Conservation (phyloP, 2,329 filamentous ascomycete species). For the Fusarium udum region DNA sequence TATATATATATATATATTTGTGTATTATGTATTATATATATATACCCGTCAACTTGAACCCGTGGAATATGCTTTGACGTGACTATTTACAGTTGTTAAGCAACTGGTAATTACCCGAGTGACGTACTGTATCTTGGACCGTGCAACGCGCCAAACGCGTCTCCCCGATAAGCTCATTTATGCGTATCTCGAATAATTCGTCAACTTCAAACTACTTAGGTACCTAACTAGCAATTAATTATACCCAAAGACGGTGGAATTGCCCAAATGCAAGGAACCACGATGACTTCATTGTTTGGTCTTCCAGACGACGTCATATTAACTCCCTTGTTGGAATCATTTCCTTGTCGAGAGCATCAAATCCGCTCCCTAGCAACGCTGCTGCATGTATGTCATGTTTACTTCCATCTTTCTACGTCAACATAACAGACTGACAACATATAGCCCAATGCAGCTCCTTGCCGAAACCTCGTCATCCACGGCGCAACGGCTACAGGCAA, state of each 20-base stretch:
- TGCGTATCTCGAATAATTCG: not conserved
- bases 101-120: conserved; percentile 15
- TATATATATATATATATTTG: not conserved
- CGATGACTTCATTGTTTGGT: conserved; percentile 56
- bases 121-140: conserved; percentile 33
- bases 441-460: conserved; percentile 73
- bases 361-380: conserved; percentile 67
- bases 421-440: not conserved
- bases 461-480: conserved; percentile 79
- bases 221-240: not conserved
- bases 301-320: conserved; percentile 63
- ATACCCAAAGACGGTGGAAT: not conserved
- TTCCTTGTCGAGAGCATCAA: conserved; percentile 67
- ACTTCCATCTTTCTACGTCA: not conserved
- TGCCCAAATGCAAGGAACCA: not conserved
- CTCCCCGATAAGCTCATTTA: conserved; percentile 20
- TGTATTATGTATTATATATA: not conserved
- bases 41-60: not conserved
- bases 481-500: conserved; percentile 91
- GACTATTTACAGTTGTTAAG: too few species aligned
- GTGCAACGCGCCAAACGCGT: conserved; percentile 45
- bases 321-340: conserved; percentile 56
- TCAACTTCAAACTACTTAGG: conserved; percentile 8
- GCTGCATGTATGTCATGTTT: conserved; percentile 58
- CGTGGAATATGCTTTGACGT: too few species aligned